These are phyloP conservation scores for Verbena officinalis DNA, from an alignment of 257 asterid species.

Conservation along the genomic window DNA sequence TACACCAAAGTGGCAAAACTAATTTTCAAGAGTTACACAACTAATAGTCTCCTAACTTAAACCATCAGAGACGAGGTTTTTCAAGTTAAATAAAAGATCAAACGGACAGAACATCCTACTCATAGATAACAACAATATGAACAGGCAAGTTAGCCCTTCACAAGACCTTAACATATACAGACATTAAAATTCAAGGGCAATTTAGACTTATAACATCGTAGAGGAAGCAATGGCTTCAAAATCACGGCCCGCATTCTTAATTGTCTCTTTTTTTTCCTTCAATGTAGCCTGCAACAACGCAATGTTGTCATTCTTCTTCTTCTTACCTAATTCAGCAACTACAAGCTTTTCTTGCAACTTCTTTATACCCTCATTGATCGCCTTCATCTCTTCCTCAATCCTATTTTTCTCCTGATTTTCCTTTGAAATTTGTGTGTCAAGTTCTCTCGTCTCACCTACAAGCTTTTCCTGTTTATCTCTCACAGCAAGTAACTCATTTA, in stretches of 20 bases:
- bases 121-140: neutral
- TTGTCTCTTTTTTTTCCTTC: conserved; percentile 35
- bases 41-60: neutral
- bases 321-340: conserved; percentile 35
- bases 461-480: conserved; percentile 48
- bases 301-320: conserved; percentile 40
- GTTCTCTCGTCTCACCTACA: conserved; percentile 23
- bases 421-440: conserved; percentile 35
- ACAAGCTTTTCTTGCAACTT: conserved; percentile 50
- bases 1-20: neutral
- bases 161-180: conserved; percentile 17
- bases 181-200: no score
- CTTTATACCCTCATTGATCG: conserved; percentile 44
- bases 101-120: no score
- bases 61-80: neutral
- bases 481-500: conserved; percentile 35
- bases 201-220: neutral
- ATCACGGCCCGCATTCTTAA: conserved; percentile 25
- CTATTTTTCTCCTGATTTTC: conserved; percentile 31
- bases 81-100: neutral
- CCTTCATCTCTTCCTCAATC: conserved; percentile 46
- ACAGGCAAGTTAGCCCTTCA: conserved; percentile 14
- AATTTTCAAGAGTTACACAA: neutral
- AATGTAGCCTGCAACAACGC: conserved; percentile 34
- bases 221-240: conserved; percentile 40